A percentile compares a stretch with the other conserved stretches of the same genome.
Conservation (phyloP, 2,329 filamentous ascomycete genomes). For the Neofusicoccum cordaticola region DNA sequence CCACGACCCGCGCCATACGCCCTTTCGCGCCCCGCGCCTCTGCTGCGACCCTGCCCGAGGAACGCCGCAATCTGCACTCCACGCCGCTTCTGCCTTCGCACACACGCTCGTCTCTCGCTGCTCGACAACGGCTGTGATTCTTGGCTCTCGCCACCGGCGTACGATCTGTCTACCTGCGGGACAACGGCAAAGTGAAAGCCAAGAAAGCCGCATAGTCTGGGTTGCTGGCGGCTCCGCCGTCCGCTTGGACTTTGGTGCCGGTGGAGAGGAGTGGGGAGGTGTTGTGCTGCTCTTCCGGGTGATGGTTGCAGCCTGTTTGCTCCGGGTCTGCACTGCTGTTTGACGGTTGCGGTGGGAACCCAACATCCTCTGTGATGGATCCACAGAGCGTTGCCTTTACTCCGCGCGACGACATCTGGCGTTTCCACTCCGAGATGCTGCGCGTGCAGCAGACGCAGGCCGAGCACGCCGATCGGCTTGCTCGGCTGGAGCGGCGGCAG, state of each 20-base stretch:
- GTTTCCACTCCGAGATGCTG: conserved; percentile 61
- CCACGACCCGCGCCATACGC: neutral
- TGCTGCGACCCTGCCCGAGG: neutral
- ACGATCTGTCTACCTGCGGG: neutral
- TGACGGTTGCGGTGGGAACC: neutral
- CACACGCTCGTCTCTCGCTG: neutral
- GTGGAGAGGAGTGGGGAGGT: conserved; percentile 21
- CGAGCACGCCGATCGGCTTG: conserved; percentile 60
- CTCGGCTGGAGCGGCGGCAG: conserved; percentile 59
- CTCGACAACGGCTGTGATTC: neutral
- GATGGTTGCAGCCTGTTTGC: conserved; percentile 3
- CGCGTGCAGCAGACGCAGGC: conserved; percentile 59
- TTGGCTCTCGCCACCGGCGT: neutral
- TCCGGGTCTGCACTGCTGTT: neutral
- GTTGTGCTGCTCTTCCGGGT: conserved; percentile 12
- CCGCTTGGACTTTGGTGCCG: conserved; percentile 23
- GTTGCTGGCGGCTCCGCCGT: conserved; percentile 23
- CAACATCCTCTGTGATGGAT: conserved; percentile 51
- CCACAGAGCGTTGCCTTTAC: conserved; percentile 61
- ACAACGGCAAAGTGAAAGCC: neutral
- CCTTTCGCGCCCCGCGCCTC: neutral
- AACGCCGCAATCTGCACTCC: neutral
- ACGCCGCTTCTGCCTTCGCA: neutral
- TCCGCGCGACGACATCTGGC: conserved; percentile 64
- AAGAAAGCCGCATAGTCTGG: neutral